Conservation (phyloP, 208 protist genomes). For the Novymonas esmeraldas region DNA sequence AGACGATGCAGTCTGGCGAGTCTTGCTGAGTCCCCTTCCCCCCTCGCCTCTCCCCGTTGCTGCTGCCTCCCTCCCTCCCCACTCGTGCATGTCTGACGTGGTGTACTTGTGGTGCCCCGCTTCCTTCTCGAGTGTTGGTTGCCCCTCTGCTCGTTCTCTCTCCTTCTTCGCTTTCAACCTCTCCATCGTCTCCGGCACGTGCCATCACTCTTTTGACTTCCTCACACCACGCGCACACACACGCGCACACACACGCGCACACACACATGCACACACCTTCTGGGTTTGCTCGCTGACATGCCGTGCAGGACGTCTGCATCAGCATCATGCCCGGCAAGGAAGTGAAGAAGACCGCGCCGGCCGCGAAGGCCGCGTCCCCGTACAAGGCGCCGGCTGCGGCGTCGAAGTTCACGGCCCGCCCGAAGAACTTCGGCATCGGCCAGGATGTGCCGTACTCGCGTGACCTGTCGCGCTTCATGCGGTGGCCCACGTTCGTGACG, state of each 20-base stretch:
- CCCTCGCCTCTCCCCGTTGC: too few species aligned
- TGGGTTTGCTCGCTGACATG: background rate
- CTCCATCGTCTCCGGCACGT: background rate
- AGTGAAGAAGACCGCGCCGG: constrained; percentile 76
- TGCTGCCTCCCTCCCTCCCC: too few species aligned
- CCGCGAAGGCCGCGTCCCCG: constrained; percentile 73
- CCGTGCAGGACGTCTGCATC: background rate
- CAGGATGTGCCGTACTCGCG: constrained; percentile 92
- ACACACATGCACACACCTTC: background rate
- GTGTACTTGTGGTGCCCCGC: too few species aligned
- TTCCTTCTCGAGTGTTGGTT: too few species aligned
- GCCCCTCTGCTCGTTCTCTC: background rate
- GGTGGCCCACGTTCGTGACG: constrained; percentile 98
- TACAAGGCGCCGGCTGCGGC: constrained; percentile 73
- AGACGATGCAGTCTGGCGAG: too few species aligned
- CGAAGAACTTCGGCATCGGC: constrained; percentile 94
- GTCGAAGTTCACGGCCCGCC: constrained; percentile 78
- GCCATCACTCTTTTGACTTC: too few species aligned
- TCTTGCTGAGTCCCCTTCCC: too few species aligned
- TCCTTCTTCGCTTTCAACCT: background rate
- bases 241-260: background rate
- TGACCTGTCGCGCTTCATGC: constrained; percentile 98
- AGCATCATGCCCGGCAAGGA: constrained; percentile 85
- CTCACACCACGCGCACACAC: constrained; percentile 6
- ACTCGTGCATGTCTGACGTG: too few species aligned